These are phyloP conservation scores for Arxiozyma telluris DNA, from an alignment of 1,139 yeast species.

Conservation along the genomic window DNA sequence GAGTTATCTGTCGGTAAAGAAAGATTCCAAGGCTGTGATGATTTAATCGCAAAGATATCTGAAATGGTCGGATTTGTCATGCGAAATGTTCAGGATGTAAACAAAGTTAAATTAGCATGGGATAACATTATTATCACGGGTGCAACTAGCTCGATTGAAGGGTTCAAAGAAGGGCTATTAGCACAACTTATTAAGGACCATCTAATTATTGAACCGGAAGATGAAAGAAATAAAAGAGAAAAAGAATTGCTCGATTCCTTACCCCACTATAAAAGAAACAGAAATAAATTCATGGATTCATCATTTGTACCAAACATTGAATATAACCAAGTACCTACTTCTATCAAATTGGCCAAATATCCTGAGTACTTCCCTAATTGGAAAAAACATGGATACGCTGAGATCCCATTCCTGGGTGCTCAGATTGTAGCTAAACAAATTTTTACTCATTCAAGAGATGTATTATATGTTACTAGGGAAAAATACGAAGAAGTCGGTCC, in stretches of 20 bases:
- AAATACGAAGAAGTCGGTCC: conserved; percentile 81
- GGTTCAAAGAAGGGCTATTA: conserved; percentile 65
- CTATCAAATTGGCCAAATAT: conserved; percentile 56
- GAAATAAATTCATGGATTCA: conserved; percentile 18
- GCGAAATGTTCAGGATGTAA: conserved; percentile 51
- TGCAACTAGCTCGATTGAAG: conserved; percentile 61
- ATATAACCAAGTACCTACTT: conserved; percentile 61
- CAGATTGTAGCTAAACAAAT: conserved; percentile 82
- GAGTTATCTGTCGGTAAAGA: conserved; percentile 67
- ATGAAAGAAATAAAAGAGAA: conserved; percentile 32
- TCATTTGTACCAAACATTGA: conserved; percentile 28
- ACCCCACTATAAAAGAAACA: conserved; percentile 21
- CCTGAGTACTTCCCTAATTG: conserved; percentile 95
- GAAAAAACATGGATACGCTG: conserved; percentile 74
- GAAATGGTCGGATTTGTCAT: conserved; percentile 47
- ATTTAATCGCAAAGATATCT: conserved; percentile 47
- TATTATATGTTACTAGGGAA: conserved; percentile 57
- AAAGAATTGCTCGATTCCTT: conserved; percentile 17
- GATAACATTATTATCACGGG: conserved; percentile 79
- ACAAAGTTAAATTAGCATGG: conserved; percentile 76
- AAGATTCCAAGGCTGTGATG: conserved; percentile 70
- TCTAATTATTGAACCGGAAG: conserved; percentile 36
- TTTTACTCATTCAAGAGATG: conserved; percentile 58
- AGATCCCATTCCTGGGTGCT: conserved; percentile 73
- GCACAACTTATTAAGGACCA: conserved; percentile 52